A percentile compares a stretch with the other conserved stretches of the same genome.
Conservation (phyloP, 805 yeast genomes). For the Yamadazyma sp. region DNA sequence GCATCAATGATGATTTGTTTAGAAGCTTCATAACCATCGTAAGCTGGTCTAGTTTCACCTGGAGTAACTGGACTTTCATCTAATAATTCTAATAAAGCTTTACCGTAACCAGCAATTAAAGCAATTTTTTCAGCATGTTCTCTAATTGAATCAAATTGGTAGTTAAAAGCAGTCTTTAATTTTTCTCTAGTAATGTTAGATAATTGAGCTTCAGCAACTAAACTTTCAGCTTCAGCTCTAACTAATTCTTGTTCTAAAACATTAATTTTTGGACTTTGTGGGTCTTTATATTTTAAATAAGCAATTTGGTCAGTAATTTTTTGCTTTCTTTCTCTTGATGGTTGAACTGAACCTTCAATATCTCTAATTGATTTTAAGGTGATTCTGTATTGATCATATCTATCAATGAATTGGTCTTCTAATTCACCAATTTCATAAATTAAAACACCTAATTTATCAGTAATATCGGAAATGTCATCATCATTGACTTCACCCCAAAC, state of each 20-base stretch:
- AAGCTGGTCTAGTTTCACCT: constrained; percentile 97
- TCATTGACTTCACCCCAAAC: constrained; percentile 98
- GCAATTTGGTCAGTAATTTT: constrained; percentile 98
- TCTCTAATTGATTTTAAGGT: constrained; percentile 92
- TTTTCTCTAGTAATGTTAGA: constrained; percentile 98
- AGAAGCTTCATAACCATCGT: constrained; percentile 97
- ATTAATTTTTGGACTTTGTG: constrained; percentile 92
- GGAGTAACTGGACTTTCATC: constrained; percentile 98
- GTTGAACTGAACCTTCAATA: constrained; percentile 97
- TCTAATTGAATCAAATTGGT: constrained; percentile 93
- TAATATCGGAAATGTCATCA: constrained; percentile 94
- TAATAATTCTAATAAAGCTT: constrained; percentile 90
- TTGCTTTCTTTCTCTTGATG: constrained; percentile 96
- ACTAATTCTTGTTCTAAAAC: constrained; percentile 97
- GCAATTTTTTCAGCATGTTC: constrained; percentile 96
- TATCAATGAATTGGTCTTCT: constrained; percentile 97
- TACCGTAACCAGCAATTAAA: constrained; percentile 97
- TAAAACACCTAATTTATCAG: constrained; percentile 95
- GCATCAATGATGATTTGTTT: constrained; percentile 97
- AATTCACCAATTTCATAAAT: constrained; percentile 96
- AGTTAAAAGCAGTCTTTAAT: constrained; percentile 94
- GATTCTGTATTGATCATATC: constrained; percentile 96
- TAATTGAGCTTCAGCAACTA: constrained; percentile 98
- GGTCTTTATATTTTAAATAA: constrained; percentile 96
- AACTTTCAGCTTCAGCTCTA: constrained; percentile 98